phyloP scores from a whole-genome alignment of 495 filamentous ascomycete species.

The Annulohypoxylon bovei region DNA sequence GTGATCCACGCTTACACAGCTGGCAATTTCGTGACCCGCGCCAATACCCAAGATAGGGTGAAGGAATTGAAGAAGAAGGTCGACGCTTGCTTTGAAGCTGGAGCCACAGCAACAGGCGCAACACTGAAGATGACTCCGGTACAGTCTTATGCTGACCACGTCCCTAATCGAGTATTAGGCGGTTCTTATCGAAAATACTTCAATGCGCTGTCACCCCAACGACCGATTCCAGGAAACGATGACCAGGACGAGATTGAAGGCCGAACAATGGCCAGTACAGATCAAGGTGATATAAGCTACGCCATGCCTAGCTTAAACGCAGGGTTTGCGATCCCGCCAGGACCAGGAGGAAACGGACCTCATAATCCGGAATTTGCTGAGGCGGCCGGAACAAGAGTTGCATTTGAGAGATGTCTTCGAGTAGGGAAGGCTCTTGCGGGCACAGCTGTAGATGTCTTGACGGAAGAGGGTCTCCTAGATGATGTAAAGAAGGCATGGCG shows the following conservation, averaged over 20 bases:
- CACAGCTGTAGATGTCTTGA: conserved; percentile 64
- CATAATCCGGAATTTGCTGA: conserved; percentile 70
- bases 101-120: conserved; percentile 69
- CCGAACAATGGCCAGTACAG: conserved; percentile 66
- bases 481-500: conserved; percentile 47
- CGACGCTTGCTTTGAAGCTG: conserved; percentile 67
- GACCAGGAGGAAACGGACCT: conserved; percentile 56
- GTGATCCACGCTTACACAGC: conserved; percentile 68
- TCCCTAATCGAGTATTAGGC: conserved; percentile 67
- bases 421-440: conserved; percentile 67
- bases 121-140: conserved; percentile 56
- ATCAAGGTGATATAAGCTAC: conserved; percentile 72
- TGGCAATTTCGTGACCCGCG: conserved; percentile 62
- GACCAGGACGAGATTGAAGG: conserved; percentile 61
- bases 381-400: conserved; percentile 63
- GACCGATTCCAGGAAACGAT: conserved; percentile 53
- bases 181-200: conserved; percentile 63
- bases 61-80: conserved; percentile 62
- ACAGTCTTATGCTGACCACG: conserved; percentile 67
- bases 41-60: conserved; percentile 58
- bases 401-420: conserved; percentile 61
- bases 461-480: conserved; percentile 55
- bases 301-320: conserved; percentile 69
- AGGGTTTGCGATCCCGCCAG: conserved; percentile 64
- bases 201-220: conserved; percentile 54